Base-by-base conservation (phyloP, 83 land plant species). In the Diphasiastrum complanatum region DNA sequence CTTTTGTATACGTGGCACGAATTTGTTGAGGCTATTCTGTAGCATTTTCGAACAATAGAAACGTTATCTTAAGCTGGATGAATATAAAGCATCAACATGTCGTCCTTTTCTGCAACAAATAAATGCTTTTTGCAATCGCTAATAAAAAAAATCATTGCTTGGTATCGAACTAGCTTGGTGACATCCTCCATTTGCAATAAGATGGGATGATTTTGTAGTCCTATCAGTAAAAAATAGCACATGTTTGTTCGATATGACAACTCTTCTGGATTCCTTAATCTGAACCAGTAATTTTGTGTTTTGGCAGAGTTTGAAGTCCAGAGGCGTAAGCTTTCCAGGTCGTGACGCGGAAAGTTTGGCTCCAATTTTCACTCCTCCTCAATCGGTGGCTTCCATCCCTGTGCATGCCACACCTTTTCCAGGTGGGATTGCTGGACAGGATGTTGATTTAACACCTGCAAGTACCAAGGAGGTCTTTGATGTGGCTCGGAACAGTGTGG, bases 401-500 rank as follows among this genome's bases (percentile, higher is more conserved):
- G 79, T 65, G 35, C 1, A 60, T 29, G 51, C 51, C 56, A 51
- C 54, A 30, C 23, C 18, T 26, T 18, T 20, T 11, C 30, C 65
- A 10, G 78, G 33, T 64, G 37, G 5, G 40, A 29, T 19, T 11
- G n/a, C 47, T 25, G 48, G 29, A 33, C 69, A 66, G 38, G 20
- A 77, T 14, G 37, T 29, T 32, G 26, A 18, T 45, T 26, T 24
- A 56, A 51, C 63, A n/a, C 36, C 74, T 28, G 96, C 79, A 45
- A 75, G 80, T 52, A 79, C 75, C 22, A 84, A 88, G 70, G 97
- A 88, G 58, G 83, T 83, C 50, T 75, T 92, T 75, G 81, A 81
- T 72, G 91, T 90, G 47, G 96, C 98, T 40, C 77, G 81, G 29
- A 92, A 88, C 70, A 83, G 90, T 34, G 66, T 83, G 59, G 98